Conservation (phyloP, 164 flowering plant species). For the Aristolochia contorta region DNA sequence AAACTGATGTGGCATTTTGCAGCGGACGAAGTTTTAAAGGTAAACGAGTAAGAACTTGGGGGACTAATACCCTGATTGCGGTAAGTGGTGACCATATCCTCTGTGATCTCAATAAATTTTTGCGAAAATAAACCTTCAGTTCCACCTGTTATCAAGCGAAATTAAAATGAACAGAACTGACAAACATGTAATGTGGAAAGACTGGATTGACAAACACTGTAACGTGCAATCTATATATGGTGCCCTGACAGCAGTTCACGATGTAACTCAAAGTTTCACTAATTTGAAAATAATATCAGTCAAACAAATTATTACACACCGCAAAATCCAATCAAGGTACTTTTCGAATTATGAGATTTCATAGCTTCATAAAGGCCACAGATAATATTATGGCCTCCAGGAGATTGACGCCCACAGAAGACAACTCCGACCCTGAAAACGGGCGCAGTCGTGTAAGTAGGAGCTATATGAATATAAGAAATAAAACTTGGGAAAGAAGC, state of each 20-base stretch:
- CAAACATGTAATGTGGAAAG: slow-evolving; percentile 1
- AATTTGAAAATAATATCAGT: neutral
- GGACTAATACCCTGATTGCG: slow-evolving; percentile 19
- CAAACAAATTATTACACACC: slow-evolving; percentile 6
- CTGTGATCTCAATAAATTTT: slow-evolving; percentile 18
- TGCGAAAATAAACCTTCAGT: slow-evolving; percentile 24
- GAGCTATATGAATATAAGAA: neutral
- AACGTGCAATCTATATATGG: neutral
- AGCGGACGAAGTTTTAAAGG: neutral
- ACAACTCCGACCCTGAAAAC: slow-evolving; percentile 16
- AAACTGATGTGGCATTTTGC: neutral
- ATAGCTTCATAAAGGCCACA: slow-evolving; percentile 24
- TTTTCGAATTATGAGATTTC: slow-evolving; percentile 17
- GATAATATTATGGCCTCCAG: slow-evolving; percentile 23
- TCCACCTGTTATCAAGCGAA: slow-evolving; percentile 13
- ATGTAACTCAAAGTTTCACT: neutral
- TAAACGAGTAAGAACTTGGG: neutral
- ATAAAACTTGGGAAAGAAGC: neutral
- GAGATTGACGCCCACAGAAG: slow-evolving; percentile 25
- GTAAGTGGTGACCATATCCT: slow-evolving; percentile 16
- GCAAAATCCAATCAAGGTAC: slow-evolving; percentile 19
- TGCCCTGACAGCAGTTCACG: no score
- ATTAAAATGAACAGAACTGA: neutral
- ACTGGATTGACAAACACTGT: neutral
- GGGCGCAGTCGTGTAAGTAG: neutral